A percentile compares a stretch with the other conserved stretches of the same genome.
phyloP scores from a whole-genome alignment of 2,329 filamentous ascomycete species.

The Talaromyces sp. region DNA sequence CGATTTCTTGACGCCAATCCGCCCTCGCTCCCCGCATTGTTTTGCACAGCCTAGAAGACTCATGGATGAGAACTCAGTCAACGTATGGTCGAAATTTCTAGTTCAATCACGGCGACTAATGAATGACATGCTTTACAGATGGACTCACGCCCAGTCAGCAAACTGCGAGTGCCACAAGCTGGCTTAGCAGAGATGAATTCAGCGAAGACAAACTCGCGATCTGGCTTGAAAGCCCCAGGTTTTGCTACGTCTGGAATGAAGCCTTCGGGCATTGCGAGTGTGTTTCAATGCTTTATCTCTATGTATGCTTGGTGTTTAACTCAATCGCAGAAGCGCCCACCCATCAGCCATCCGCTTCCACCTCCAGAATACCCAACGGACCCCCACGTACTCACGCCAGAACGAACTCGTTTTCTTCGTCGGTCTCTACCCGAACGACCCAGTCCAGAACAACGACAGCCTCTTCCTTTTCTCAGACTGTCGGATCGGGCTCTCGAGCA shows the following conservation, averaged over 20 bases:
- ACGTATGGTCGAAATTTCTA: background rate
- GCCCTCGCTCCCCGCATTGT: background rate
- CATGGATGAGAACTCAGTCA: conserved; percentile 20
- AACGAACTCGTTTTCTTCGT: conserved; percentile 35
- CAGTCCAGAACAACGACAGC: conserved; percentile 45
- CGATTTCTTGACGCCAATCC: background rate
- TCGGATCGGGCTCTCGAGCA: conserved; percentile 54
- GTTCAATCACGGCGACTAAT: background rate
- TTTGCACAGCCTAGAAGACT: background rate
- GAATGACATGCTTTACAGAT: conserved; percentile 19
- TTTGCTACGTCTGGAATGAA: conserved; percentile 50
- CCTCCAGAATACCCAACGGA: conserved; percentile 36
- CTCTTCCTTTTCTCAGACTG: conserved; percentile 56
- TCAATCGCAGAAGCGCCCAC: conserved; percentile 7
- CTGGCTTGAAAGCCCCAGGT: conserved; percentile 44
- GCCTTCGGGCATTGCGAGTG: conserved; percentile 11
- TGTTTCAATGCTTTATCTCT: background rate
- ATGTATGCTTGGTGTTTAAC: background rate
- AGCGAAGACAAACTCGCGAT: conserved; percentile 53
- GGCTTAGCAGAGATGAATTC: conserved; percentile 51
- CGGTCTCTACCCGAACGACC: conserved; percentile 36
- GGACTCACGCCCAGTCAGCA: conserved; percentile 27
- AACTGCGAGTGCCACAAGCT: conserved; percentile 32
- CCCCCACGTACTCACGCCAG: conserved; percentile 42
- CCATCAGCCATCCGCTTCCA: conserved; percentile 25